A percentile compares a stretch with the other conserved stretches of the same genome.
Evolutionary conservation across 164 flowering plant species (phyloP).

Genomic region (Paratinospora sagittata): DNA sequence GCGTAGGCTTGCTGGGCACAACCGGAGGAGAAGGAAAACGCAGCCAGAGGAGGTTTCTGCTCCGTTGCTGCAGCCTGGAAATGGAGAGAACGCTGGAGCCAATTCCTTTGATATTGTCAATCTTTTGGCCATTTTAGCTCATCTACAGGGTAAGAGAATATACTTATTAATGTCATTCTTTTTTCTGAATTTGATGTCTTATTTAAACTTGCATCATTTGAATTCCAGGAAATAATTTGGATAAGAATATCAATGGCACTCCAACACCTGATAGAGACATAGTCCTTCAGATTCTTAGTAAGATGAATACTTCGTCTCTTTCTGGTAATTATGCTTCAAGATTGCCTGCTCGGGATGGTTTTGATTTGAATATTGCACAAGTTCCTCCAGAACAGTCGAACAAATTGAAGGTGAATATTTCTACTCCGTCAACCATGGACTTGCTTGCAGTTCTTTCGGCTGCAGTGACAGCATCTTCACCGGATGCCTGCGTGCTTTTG

Average conservation of each 20-base stretch:
- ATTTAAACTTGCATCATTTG: background rate
- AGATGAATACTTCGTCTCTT: constrained; percentile 54
- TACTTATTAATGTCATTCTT: no score
- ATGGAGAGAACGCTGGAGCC: constrained; percentile 24
- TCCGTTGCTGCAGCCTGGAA: constrained; percentile 30
- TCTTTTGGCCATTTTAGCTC: constrained; percentile 51
- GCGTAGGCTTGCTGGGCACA: constrained; percentile 92
- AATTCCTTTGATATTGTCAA: constrained; percentile 56
- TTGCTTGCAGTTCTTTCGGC: constrained; percentile 59
- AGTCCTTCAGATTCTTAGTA: constrained; percentile 64
- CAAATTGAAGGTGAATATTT: constrained; percentile 28
- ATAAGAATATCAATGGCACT: constrained; percentile 22
- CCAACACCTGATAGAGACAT: constrained; percentile 46
- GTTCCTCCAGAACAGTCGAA: constrained; percentile 28
- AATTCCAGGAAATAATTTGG: constrained; percentile 41
- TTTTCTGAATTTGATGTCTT: background rate
- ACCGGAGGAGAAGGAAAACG: constrained; percentile 78
- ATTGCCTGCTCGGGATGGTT: constrained; percentile 28
- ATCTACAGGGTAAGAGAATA: constrained; percentile 61
- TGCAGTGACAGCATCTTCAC: constrained; percentile 31
- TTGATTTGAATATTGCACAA: constrained; percentile 27
- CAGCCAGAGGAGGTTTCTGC: constrained; percentile 70
- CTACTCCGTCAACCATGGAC: constrained; percentile 47
- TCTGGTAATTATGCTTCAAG: constrained; percentile 41
- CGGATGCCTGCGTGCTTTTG: constrained; percentile 30